Evolutionary conservation across 176 grass and related monocot species (phyloP), one percentile per base, ranked within the genome.

Genomic region (Tillandsia leiboldiana): DNA sequence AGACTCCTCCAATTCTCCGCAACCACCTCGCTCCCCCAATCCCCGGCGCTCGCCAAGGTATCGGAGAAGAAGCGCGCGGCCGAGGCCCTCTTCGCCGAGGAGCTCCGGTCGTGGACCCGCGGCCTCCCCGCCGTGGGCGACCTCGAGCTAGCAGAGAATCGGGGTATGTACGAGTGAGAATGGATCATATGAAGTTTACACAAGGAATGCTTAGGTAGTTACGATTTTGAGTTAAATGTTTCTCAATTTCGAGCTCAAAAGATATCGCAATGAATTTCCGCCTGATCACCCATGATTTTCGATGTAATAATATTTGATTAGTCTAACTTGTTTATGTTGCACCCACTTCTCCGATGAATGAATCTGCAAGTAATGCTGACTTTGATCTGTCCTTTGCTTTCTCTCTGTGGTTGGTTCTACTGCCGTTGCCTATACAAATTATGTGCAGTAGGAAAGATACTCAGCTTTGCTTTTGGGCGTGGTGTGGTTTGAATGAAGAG

Each of bases 81-180:
- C 1, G 65, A 77, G 65, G 12, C 53, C 17, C 52, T 77, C 52
- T 77, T 66, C 33, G 64, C 75, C 5, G 75, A 77, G 1, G 75
- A 69, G 52, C 65, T 77, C 51, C 57, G 50, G 52, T 50, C 28
- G 9, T 77, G 75, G 75, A 69, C 75, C 17, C 75, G 65, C 12
- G 66, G 65, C n/a, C 75, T 77, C 12, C 75, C 75, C 17, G 61
- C 52, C 8, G 66, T 77, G 18, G 66, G 52, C 2, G 53, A 77
- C 1, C 75, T 62, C 75, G 75, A 61, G 75, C 75, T 77, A 65
- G 75, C 53, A 77, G 75, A 61, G 75, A 77, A 50, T 61, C 69
- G 47, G 75, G 75, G 11, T 77, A 77, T 69, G 75, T 77, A 20
- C 65, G 75, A 69, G 52, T 69, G 51, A 77, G 69, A 49, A 77